Evolutionary conservation across 345 rosid species (phyloP).

Genomic region (Linum lewisii): DNA sequence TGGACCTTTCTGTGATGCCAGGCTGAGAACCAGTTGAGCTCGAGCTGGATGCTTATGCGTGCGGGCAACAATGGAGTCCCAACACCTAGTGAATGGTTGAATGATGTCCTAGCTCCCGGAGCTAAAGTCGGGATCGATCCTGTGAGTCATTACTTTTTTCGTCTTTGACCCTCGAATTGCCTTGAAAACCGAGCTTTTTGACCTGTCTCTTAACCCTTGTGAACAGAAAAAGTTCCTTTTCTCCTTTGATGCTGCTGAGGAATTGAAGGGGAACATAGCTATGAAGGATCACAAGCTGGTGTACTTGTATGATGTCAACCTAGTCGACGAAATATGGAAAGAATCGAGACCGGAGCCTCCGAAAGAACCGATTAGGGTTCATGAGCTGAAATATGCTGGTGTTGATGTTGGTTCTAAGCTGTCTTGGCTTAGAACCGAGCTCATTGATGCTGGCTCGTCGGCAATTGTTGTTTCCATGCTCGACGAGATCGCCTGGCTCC

Average conservation of each 20-base stretch:
- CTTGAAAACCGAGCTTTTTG: not conserved
- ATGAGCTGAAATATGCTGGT: conserved; percentile 83
- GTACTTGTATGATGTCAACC: conserved; percentile 57
- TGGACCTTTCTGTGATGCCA: conserved; percentile 15
- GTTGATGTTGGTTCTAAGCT: conserved; percentile 65
- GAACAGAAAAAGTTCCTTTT: conserved; percentile 99
- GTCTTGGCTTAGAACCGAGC: conserved; percentile 53
- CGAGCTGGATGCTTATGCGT: conserved; percentile 92
- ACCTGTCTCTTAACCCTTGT: conserved; percentile 27
- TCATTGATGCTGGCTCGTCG: conserved; percentile 61
- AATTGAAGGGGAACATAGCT: conserved; percentile 67
- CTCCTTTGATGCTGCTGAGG: conserved; percentile 91
- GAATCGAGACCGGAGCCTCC: conserved; percentile 80
- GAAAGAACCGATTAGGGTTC: conserved; percentile 61
- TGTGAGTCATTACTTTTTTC: conserved; percentile 38
- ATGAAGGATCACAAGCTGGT: conserved; percentile 75
- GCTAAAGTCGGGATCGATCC: conserved; percentile 93
- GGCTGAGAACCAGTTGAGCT: conserved; percentile 81
- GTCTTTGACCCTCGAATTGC: not conserved
- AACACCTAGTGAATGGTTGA: conserved; percentile 78
- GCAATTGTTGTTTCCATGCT: conserved; percentile 86
- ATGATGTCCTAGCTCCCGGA: conserved; percentile 72
- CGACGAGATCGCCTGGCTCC: conserved; percentile 93
- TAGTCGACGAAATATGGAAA: conserved; percentile 90
- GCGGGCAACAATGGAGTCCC: conserved; percentile 90